A percentile compares a stretch with the other conserved stretches of the same genome.
phyloP scores from a whole-genome alignment of 768 basidiomycete species.

The Zangia roseola region DNA sequence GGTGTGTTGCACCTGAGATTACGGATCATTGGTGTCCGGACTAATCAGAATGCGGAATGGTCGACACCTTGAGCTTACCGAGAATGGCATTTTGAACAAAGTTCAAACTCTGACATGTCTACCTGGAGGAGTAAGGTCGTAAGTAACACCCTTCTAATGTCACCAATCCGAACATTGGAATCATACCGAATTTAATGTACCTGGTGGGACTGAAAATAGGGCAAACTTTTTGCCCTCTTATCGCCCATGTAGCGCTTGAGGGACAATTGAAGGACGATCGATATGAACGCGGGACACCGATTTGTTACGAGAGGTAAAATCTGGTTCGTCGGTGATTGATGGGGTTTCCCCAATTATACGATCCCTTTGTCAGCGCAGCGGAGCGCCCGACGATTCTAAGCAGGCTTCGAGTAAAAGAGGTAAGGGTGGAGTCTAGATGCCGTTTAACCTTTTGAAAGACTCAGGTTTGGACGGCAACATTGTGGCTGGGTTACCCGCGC shows the following conservation, averaged over 20 bases:
- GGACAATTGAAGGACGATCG: conserved; percentile 50
- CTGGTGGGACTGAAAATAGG: conserved; percentile 6
- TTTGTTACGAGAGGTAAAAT: conserved; percentile 9
- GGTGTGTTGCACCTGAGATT: background rate
- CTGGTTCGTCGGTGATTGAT: conserved; percentile 12
- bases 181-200: conserved; percentile 13
- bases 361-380: conserved; percentile 5
- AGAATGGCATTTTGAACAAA: conserved; percentile 12
- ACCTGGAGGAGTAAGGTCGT: conserved; percentile 5
- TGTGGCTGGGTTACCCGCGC: no score
- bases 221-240: conserved; percentile 11
- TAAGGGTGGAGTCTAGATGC: background rate
- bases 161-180: background rate
- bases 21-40: background rate
- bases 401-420: background rate
- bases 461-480: no score
- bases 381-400: background rate
- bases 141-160: conserved; percentile 10
- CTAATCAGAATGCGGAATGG: background rate
- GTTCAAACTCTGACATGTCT: conserved; percentile 4
- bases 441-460: background rate
- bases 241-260: conserved; percentile 21
- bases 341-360: conserved; percentile 7
- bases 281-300: conserved; percentile 32
- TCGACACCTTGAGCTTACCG: conserved; percentile 4